These are phyloP conservation scores for Tetrapisispora fleetii DNA, from an alignment of 805 yeast genomes.

Conservation along the genomic window DNA sequence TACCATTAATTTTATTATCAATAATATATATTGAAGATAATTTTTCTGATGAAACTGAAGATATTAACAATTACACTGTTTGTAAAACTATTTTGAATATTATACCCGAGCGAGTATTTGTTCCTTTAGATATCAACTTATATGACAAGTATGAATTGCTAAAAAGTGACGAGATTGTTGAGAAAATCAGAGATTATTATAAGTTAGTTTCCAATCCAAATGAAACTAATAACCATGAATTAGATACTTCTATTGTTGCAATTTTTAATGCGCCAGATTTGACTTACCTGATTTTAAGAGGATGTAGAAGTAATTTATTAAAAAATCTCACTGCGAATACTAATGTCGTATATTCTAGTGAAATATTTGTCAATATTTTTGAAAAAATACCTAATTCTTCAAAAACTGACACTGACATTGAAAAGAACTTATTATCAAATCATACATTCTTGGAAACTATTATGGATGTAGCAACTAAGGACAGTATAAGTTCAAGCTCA, in stretches of 20 bases:
- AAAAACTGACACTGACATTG: conserved; percentile 7
- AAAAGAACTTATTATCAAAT: conserved; percentile 24
- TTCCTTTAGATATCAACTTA: conserved; percentile 41
- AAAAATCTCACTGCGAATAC: conserved; percentile 13
- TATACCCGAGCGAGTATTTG: conserved; percentile 55
- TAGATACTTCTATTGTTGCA: conserved; percentile 14
- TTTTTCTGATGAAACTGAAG: not conserved
- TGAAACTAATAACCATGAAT: conserved; percentile 6
- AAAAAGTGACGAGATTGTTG: conserved; percentile 15
- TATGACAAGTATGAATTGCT: conserved; percentile 8
- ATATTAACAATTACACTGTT: conserved; percentile 32
- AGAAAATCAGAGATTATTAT: conserved; percentile 31
- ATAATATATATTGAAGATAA: conserved; percentile 27
- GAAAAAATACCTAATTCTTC: conserved; percentile 38
- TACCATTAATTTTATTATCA: conserved; percentile 58
- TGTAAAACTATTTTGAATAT: conserved; percentile 37
- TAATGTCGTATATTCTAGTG: conserved; percentile 28
- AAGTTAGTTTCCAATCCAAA: conserved; percentile 12
- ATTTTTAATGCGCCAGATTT: conserved; percentile 38
- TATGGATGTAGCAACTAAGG: conserved; percentile 7
- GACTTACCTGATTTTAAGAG: conserved; percentile 32
- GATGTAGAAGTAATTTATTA: conserved; percentile 22
- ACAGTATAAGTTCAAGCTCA: conserved; percentile 7
- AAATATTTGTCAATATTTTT: conserved; percentile 30
- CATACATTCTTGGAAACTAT: conserved; percentile 27